phyloP scores from a whole-genome alignment of 2,329 filamentous ascomycete genomes.

The Cylindrodendrum hubeiense region DNA sequence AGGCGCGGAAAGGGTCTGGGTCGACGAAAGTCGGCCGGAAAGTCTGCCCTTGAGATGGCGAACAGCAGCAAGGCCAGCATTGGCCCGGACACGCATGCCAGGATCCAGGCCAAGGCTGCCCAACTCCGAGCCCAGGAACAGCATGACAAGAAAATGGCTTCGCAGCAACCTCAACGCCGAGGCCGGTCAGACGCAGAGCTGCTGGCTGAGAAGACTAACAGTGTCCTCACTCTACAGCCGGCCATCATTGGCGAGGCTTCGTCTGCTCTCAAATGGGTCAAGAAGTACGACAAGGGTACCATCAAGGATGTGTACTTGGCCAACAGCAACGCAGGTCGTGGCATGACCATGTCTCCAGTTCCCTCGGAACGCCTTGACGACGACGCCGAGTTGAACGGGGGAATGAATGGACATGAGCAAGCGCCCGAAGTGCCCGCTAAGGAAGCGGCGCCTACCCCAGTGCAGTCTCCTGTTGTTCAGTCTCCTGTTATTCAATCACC shows the following conservation, averaged over 20 bases:
- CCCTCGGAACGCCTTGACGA: slow-evolving; percentile 51
- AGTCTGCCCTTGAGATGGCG: slow-evolving; percentile 66
- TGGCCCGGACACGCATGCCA: slow-evolving; percentile 90
- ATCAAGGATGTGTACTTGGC: slow-evolving; percentile 89
- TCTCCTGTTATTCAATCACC: background rate
- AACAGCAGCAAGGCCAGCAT: slow-evolving; percentile 83
- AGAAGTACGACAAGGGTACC: slow-evolving; percentile 90
- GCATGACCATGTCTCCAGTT: slow-evolving; percentile 55
- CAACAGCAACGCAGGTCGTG: slow-evolving; percentile 78
- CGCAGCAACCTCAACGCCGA: slow-evolving; percentile 57
- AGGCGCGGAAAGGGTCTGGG: slow-evolving; percentile 72
- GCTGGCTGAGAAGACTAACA: slow-evolving; percentile 83
- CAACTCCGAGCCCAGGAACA: slow-evolving; percentile 81
- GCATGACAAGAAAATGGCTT: slow-evolving; percentile 63
- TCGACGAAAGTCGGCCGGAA: slow-evolving; percentile 78
- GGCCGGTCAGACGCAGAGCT: slow-evolving; percentile 68
- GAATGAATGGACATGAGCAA: slow-evolving; percentile 39
- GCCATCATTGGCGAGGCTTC: slow-evolving; percentile 88
- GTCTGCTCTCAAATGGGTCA: slow-evolving; percentile 97
- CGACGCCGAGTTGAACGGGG: slow-evolving; percentile 23
- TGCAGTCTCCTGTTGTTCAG: background rate
- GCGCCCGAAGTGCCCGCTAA: slow-evolving; percentile 59
- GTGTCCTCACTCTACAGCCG: slow-evolving; percentile 88
- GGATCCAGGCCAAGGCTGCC: slow-evolving; percentile 90
- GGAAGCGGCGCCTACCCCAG: slow-evolving; percentile 36